Base-by-base conservation (phyloP, 2,329 filamentous ascomycete genomes). In the Fusarium longipes region DNA sequence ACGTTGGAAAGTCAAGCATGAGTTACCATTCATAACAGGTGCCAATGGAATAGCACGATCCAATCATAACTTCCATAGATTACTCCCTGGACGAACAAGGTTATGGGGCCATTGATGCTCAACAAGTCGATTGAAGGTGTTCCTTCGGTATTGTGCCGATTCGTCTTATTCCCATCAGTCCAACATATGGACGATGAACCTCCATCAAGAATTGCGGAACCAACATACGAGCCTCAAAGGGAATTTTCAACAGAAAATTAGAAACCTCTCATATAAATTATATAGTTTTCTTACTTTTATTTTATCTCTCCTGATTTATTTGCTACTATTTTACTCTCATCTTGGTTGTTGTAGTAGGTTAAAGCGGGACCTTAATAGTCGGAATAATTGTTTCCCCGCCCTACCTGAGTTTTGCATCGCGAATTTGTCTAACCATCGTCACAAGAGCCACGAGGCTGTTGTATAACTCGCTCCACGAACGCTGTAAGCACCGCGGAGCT, bases 401-500 rank as follows among this genome's bases (percentile, higher is more conserved):
- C 27, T 48, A 63, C 43, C 39, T 70, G 63, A 71, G 72, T 71
- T 74, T 74, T 74, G 67, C 69, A 71, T 68, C 66, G 38, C 63
- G 57, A 66, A 70, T 67, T 65, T 67, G 61, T 49, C 58, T 27
- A 63, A 40, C 57, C 15, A 64, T 63, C 44, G 52, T 66, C 63
- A 68, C 67, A 63, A 67, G 69, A 73, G 68, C 57, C 55, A 67
- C 53, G 47, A 73, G 71, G 66, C 57, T 52, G 49, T n/a, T 59
- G 56, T 60, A 70, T 24, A 65, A 60, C 47, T 51, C 67, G 53
- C 68, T 73, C 71, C 55, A 71, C 63, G 58, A 67, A 70, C 70
- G 71, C 54, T 71, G 70, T 57, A 57, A 71, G 68, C 64, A 66
- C 70, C 70, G 71, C 67, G 70, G 71, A 70, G 72, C 70, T 73